Base-by-base conservation (phyloP, 73 alveolate species). In the Blepharisma japonicum region DNA sequence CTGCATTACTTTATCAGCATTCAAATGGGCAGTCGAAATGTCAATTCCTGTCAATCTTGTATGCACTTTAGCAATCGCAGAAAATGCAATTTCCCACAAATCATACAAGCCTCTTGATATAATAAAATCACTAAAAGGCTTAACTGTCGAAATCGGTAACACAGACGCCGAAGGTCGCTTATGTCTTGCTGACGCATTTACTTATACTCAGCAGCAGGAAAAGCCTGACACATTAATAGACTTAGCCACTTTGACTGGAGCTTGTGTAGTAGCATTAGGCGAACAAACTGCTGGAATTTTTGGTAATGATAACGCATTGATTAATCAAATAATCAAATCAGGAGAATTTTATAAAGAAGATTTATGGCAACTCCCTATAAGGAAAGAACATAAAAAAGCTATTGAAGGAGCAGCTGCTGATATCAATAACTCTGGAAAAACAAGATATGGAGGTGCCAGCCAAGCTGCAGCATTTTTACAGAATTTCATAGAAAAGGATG, bases 211-310 rank as follows among this genome's bases (percentile, higher is more conserved):
- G 82, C 74, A 82, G 45, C 82, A 53, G 23, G 85, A 84, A 45
- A 91, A 88, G 71, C 95, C 94, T 6, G 78, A 54, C 46, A 68
- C 47, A 71, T 50, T 88, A 47, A 61, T 88, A 4, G 97, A 91
- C 48, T 45, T 85, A 18, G 89, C 97, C 38, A 93, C 98, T 4
- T 88, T 93, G 66, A 91, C 98, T 6, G 98, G 97, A 6, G 92
- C 97, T 11, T 82, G 92, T 55, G 84, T 81, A 56, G 94, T 86
- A 8, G 98, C 96, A n/a, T 81, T 93, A 25, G 98, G 98, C n/a
- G 82, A 80, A 45, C 50, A 70, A n/a, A 80, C 88, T 8, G 86
- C 88, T 6, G 96, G 96, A 49, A 20, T 82, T 18, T 88, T 93
- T 79, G 81, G 94, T 4, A 90, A 93, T 77, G 87, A 91, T 68